Conservation (phyloP, 1,139 yeast species). For the Protomyces macrosporus region DNA sequence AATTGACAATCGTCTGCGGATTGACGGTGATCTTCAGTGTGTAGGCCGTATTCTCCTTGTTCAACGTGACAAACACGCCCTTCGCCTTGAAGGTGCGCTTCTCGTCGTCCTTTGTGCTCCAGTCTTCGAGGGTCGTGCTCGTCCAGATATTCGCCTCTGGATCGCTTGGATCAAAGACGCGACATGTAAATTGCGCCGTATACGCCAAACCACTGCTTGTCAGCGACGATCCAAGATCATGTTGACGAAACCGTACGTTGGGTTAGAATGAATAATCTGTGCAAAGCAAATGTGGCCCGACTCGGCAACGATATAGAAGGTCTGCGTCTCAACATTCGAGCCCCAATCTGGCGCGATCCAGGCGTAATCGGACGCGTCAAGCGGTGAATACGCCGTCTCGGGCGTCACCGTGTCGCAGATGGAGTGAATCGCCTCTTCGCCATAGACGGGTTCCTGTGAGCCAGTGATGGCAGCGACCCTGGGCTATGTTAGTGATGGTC, state of each 20-base stretch:
- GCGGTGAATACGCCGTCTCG: slow-evolving; percentile 49
- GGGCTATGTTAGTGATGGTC: slow-evolving; percentile 1
- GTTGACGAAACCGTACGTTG: slow-evolving; percentile 61
- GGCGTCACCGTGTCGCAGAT: slow-evolving; percentile 57
- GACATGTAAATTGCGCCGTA: slow-evolving; percentile 91
- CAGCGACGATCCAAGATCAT: neutral
- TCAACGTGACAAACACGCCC: slow-evolving; percentile 56
- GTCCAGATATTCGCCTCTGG: slow-evolving; percentile 68
- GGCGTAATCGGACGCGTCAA: slow-evolving; percentile 59
- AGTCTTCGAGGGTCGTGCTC: slow-evolving; percentile 79
- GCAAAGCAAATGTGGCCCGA: slow-evolving; percentile 73
- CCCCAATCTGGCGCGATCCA: slow-evolving; percentile 65
- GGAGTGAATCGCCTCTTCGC: slow-evolving; percentile 85
- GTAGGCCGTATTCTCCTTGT: slow-evolving; percentile 53
- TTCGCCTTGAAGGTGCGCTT: slow-evolving; percentile 31
- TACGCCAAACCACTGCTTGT: slow-evolving; percentile 8
- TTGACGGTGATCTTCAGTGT: slow-evolving; percentile 61
- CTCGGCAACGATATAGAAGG: slow-evolving; percentile 71
- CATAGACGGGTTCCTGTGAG: slow-evolving; percentile 94
- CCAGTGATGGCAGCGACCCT: slow-evolving; percentile 91
- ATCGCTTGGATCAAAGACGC: slow-evolving; percentile 55
- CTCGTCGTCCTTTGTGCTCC: slow-evolving; percentile 53
- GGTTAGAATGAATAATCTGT: slow-evolving; percentile 87
- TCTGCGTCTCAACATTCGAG: slow-evolving; percentile 92
- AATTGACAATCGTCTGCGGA: slow-evolving; percentile 66